Evolutionary conservation across 1,139 yeast genomes (phyloP).

Genomic region (Meyerozyma sp.): DNA sequence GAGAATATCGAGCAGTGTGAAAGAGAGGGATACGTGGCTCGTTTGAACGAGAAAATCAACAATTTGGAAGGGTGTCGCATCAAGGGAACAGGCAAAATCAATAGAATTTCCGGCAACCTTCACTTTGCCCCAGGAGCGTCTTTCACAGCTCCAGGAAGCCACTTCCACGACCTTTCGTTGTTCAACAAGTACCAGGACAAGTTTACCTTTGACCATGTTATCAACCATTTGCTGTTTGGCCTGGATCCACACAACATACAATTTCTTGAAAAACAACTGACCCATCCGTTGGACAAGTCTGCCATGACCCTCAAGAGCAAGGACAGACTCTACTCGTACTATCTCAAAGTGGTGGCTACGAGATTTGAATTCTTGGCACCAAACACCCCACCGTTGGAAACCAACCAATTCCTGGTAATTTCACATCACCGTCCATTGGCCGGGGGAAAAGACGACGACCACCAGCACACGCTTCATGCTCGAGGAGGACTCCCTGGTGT

Average conservation of each 20-base stretch:
- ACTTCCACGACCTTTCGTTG: constrained; percentile 79
- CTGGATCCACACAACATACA: constrained; percentile 37
- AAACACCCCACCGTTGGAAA: constrained; percentile 47
- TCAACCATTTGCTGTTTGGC: constrained; percentile 85
- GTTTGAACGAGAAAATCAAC: constrained; percentile 49
- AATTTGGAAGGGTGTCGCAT: constrained; percentile 79
- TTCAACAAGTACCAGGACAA: constrained; percentile 51
- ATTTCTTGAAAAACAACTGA: constrained; percentile 29
- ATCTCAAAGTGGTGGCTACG: constrained; percentile 85
- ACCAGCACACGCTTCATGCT: constrained; percentile 79
- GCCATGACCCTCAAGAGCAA: constrained; percentile 40
- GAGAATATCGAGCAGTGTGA: constrained; percentile 85
- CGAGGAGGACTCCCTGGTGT: constrained; percentile 91
- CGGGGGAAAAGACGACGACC: constrained; percentile 90
- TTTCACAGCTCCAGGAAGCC: constrained; percentile 50
- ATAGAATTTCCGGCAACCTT: constrained; percentile 83
- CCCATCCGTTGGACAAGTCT: constrained; percentile 71
- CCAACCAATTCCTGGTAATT: constrained; percentile 91
- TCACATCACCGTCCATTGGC: constrained; percentile 76
- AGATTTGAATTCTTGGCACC: constrained; percentile 66
- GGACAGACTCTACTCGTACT: constrained; percentile 69
- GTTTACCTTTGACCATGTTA: constrained; percentile 65
- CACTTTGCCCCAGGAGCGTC: constrained; percentile 95
- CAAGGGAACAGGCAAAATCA: constrained; percentile 71
- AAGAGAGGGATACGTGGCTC: constrained; percentile 71